Conservation (phyloP, 106 monocot species). For the Platanthera zijinensis region DNA sequence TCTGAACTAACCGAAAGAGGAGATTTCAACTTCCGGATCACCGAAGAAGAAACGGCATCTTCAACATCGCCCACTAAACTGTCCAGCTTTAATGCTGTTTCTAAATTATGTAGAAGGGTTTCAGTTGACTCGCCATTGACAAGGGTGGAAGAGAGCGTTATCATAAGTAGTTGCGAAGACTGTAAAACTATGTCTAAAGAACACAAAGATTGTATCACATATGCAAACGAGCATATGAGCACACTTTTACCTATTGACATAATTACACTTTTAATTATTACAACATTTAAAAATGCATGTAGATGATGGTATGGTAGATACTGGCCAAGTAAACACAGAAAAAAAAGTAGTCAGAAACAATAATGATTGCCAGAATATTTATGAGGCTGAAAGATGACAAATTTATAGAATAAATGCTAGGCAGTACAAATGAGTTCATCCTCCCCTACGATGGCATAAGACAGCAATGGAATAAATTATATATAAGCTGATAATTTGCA, state of each 20-base stretch:
- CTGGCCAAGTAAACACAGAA: too few relatives aligned
- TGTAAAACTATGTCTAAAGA: not conserved
- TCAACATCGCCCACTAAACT: constrained; percentile 88
- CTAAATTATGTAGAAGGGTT: constrained; percentile 21
- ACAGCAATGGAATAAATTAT: too few relatives aligned
- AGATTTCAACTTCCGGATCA: constrained; percentile 50
- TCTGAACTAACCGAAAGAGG: constrained; percentile 37
- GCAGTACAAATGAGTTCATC: not conserved
- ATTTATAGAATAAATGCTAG: not conserved
- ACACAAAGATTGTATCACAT: not conserved
- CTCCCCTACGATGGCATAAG: too few relatives aligned
- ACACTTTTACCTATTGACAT: not conserved
- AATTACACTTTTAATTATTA: not conserved
- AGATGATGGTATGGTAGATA: not conserved
- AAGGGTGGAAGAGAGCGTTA: not conserved
- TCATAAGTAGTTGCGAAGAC: not conserved
- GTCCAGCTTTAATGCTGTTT: constrained; percentile 79
- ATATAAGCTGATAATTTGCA: too few relatives aligned
- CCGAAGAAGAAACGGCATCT: constrained; percentile 86
- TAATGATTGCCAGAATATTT: not conserved
- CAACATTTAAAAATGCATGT: not conserved
- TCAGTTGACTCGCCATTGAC: not conserved
- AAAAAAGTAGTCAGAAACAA: not conserved
- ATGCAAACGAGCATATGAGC: not conserved
- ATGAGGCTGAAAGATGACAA: not conserved